Percentiles rank a stretch among this genome's conserved stretches.
Evolutionary conservation across 441 rosid genomes (phyloP).

Genomic region (Pelargonium australe): DNA sequence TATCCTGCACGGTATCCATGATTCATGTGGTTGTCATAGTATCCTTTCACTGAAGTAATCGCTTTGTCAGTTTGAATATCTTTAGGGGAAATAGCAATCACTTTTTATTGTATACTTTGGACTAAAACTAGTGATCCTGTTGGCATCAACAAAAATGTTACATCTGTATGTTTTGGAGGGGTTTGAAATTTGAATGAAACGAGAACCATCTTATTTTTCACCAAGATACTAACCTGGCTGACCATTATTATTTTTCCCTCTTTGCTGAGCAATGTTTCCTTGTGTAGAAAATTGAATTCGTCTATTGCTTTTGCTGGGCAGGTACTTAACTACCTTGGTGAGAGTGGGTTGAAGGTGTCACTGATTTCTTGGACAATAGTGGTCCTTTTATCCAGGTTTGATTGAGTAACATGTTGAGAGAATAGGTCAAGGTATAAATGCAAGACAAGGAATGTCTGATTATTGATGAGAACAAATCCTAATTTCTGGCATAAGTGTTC

Average conservation of each 20-base stretch:
- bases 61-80: background rate
- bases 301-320: slow-evolving; percentile 4
- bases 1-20: background rate
- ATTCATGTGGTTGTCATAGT: background rate
- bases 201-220: too few species aligned
- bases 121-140: background rate
- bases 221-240: background rate
- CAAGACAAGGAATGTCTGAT: too few species aligned
- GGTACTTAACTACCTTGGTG: slow-evolving; percentile 1
- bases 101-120: too few species aligned
- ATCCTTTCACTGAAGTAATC: background rate
- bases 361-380: background rate
- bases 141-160: background rate
- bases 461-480: background rate
- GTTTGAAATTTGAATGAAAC: background rate
- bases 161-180: background rate
- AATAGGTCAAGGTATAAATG: background rate
- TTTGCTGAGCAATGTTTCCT: background rate
- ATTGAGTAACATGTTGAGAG: background rate
- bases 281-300: background rate
- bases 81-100: too few species aligned
- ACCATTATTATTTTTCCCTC: background rate
- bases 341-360: slow-evolving; percentile 1
- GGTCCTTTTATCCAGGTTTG: background rate
- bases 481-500: background rate